Evolutionary conservation across 2,329 filamentous ascomycete species (phyloP), one percentile per base, ranked within the genome.

Genomic region (Colletotrichum navitas): DNA sequence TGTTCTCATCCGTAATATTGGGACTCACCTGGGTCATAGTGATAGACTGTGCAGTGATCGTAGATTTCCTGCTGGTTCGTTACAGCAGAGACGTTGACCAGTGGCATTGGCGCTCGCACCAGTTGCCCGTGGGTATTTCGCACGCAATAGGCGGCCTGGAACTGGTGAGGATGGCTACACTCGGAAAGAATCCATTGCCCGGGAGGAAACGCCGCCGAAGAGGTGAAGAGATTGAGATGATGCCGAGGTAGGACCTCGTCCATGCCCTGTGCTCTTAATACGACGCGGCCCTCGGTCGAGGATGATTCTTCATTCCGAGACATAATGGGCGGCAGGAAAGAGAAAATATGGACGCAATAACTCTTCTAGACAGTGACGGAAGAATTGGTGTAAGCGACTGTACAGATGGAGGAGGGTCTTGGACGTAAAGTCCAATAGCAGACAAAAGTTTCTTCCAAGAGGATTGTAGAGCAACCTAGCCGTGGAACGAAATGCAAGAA

Each of bases 11-110:
- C 5, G 29, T 39, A 8, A 24, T 21, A 11, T 21, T 51, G n/a
- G 10, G 8, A 55, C 68, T 71, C 24, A 68, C 68, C 16, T 8
- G 68, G 58, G 12, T 66, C 59, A 49, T 63, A 71, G 18, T 68
- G 68, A 49, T 68, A 71, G 32, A 71, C 68, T 39, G 65, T 71
- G 65, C 68, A 71, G 59, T 71, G 68, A 39, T 71, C 49, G 34
- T 58, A 71, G 6, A 71, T 58, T n/a, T 71, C 68, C n/a, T 68
- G 58, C 24, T 71, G 65, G 24, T 54, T 71, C 6, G 65, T 68
- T 4, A 68, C 68, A 6, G 68, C 68, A 16, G 68, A 71, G 21
- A 71, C 16, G 10, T 68, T 68, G 43, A 63, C 68, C n/a, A 66
- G 59, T 34, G 68, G 58, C 52, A 71, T 71, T 41, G 68, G 65